Conservation (phyloP, 208 protist genomes). For the Strigomonas culicis region DNA sequence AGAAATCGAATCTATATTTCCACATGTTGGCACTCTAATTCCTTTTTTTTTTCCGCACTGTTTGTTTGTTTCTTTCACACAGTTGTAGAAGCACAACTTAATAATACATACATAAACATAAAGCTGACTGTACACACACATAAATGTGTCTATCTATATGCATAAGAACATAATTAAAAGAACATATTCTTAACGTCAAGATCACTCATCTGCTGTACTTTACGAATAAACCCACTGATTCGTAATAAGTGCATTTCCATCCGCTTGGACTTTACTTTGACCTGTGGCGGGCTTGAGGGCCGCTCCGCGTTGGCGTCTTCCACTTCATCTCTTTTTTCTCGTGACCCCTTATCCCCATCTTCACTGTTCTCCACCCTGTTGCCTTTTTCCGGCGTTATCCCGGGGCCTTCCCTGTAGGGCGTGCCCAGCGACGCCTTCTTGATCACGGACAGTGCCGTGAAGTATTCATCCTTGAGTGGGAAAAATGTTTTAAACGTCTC, state of each 20-base stretch:
- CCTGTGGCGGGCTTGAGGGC: too few relatives aligned
- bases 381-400: conserved; percentile 5
- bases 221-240: conserved; percentile 41
- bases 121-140: too few relatives aligned
- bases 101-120: too few relatives aligned
- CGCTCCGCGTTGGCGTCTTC: not conserved
- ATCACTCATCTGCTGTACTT: conserved; percentile 41
- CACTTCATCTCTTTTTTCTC: conserved; percentile 11
- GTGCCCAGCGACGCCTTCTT: not conserved
- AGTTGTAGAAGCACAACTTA: too few relatives aligned
- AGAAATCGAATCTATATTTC: conserved; percentile 1
- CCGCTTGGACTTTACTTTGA: too few relatives aligned
- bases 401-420: not conserved
- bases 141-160: too few relatives aligned
- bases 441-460: not conserved
- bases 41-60: too few relatives aligned
- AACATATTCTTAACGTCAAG: too few relatives aligned
- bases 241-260: conserved; percentile 19
- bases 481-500: not conserved
- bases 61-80: too few relatives aligned
- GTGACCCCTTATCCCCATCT: conserved; percentile 19
- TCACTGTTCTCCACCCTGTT: not conserved
- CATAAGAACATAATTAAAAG: too few relatives aligned
- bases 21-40: too few relatives aligned
- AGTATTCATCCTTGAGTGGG: conserved; percentile 9